Percentiles rank a stretch among this genome's conserved stretches.
Evolutionary conservation across 2,329 filamentous ascomycete species (phyloP).

Genomic region (Hypoxylon sp.): DNA sequence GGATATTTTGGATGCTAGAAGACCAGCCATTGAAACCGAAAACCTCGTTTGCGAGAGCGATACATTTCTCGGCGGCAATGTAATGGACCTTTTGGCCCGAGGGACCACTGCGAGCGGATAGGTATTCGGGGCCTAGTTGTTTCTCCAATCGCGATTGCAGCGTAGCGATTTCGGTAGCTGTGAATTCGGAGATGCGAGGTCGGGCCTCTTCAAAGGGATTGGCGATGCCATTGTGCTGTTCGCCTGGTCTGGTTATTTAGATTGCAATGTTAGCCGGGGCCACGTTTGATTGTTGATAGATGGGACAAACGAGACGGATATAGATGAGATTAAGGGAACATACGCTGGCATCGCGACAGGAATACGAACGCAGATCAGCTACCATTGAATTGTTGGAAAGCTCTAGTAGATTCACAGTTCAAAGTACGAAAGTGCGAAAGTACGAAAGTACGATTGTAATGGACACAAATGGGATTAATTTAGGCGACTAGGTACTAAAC

Average conservation of each 20-base stretch:
- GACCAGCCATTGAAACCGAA: conserved; percentile 75
- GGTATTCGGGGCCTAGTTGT: conserved; percentile 95
- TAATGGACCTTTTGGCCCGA: conserved; percentile 92
- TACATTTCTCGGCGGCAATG: conserved; percentile 95
- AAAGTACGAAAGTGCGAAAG: background rate
- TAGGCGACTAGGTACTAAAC: background rate
- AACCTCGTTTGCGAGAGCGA: conserved; percentile 69
- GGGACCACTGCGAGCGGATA: conserved; percentile 87
- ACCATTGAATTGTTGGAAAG: conserved; percentile 27
- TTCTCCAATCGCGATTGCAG: conserved; percentile 89
- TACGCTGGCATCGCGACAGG: conserved; percentile 52
- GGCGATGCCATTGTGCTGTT: conserved; percentile 73
- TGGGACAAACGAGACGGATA: conserved; percentile 37
- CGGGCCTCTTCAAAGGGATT: conserved; percentile 87
- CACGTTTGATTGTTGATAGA: conserved; percentile 1
- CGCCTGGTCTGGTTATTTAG: conserved; percentile 70
- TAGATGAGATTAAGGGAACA: conserved; percentile 27
- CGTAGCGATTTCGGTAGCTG: conserved; percentile 90
- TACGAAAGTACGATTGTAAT: background rate
- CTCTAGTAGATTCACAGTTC: background rate
- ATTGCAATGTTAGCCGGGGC: conserved; percentile 32
- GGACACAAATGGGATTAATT: background rate
- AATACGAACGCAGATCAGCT: conserved; percentile 17
- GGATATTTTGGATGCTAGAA: conserved; percentile 92
- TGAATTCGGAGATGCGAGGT: conserved; percentile 82